A percentile compares a stretch with the other conserved stretches of the same genome.
These are phyloP conservation scores for Wickerhamiella sorbophila DNA, from an alignment of 805 yeast species.

Conservation along the genomic window DNA sequence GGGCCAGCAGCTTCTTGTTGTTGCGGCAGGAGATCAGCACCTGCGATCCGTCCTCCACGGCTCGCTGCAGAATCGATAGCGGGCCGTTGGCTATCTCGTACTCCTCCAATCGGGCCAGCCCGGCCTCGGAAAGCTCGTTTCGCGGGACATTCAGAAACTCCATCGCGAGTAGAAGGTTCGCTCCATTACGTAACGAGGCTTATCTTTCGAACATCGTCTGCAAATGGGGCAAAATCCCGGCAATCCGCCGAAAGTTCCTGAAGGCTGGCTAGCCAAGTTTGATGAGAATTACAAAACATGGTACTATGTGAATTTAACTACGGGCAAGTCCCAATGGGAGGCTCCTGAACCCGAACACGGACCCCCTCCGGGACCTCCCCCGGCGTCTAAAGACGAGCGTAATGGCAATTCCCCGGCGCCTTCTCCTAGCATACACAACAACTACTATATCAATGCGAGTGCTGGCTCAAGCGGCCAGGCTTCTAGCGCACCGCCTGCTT, in stretches of 20 bases:
- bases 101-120: slow-evolving; percentile 71
- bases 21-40: slow-evolving; percentile 83
- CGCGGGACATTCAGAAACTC: slow-evolving; percentile 62
- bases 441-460: slow-evolving; percentile 1
- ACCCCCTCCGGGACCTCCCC: slow-evolving; percentile 19
- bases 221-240: too few species aligned
- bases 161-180: slow-evolving; percentile 4
- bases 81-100: slow-evolving; percentile 88
- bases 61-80: slow-evolving; percentile 69
- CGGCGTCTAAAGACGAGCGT: slow-evolving; percentile 4
- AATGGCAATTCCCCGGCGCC: not conserved
- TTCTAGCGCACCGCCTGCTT: not conserved
- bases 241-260: slow-evolving; percentile 17
- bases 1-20: slow-evolving; percentile 80
- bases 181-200: not conserved
- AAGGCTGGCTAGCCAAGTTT: slow-evolving; percentile 27
- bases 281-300: slow-evolving; percentile 40
- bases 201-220: too few species aligned
- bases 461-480: not conserved
- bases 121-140: slow-evolving; percentile 65
- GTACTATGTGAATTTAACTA: slow-evolving; percentile 64
- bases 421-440: slow-evolving; percentile 1
- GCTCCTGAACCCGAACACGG: slow-evolving; percentile 34
- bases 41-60: slow-evolving; percentile 59
- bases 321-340: slow-evolving; percentile 84